Percentiles rank a stretch among this genome's conserved stretches.
phyloP scores from a whole-genome alignment of 441 rosid genomes.

The Cnidoscolus chayamansa region DNA sequence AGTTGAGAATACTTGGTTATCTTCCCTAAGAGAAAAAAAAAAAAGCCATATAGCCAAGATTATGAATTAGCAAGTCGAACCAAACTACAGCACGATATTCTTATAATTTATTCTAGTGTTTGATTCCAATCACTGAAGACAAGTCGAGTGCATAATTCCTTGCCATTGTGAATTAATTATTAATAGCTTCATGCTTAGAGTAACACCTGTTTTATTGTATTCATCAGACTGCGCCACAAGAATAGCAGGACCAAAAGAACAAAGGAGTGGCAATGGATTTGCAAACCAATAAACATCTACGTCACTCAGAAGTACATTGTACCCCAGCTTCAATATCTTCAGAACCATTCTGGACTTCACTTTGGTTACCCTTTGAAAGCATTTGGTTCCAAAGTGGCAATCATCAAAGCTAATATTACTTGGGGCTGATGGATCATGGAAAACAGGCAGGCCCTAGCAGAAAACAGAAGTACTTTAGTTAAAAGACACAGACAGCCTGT shows the following conservation, averaged over 20 bases:
- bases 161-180: slow-evolving; percentile 1
- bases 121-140: not conserved
- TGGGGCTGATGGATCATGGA: slow-evolving; percentile 70
- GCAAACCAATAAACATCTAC: slow-evolving; percentile 88
- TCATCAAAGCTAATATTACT: slow-evolving; percentile 78
- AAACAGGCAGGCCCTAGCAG: slow-evolving; percentile 78
- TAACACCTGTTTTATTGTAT: slow-evolving; percentile 65
- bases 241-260: slow-evolving; percentile 66
- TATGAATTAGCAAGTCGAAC: not conserved
- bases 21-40: slow-evolving; percentile 37
- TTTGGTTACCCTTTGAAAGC: slow-evolving; percentile 92
- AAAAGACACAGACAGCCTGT: slow-evolving; percentile 1
- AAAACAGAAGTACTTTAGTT: slow-evolving; percentile 22
- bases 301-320: slow-evolving; percentile 80
- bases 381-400: slow-evolving; percentile 88
- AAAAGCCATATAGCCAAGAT: not conserved
- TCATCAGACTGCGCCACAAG: slow-evolving; percentile 86
- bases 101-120: slow-evolving; percentile 2
- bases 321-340: slow-evolving; percentile 79
- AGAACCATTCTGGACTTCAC: slow-evolving; percentile 85
- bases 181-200: slow-evolving; percentile 10
- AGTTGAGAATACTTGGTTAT: slow-evolving; percentile 3
- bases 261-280: slow-evolving; percentile 69
- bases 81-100: slow-evolving; percentile 10
- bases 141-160: slow-evolving; percentile 9